These are phyloP conservation scores for Vitis rotundifolia DNA, from an alignment of 164 flowering plant species.

Conservation along the genomic window DNA sequence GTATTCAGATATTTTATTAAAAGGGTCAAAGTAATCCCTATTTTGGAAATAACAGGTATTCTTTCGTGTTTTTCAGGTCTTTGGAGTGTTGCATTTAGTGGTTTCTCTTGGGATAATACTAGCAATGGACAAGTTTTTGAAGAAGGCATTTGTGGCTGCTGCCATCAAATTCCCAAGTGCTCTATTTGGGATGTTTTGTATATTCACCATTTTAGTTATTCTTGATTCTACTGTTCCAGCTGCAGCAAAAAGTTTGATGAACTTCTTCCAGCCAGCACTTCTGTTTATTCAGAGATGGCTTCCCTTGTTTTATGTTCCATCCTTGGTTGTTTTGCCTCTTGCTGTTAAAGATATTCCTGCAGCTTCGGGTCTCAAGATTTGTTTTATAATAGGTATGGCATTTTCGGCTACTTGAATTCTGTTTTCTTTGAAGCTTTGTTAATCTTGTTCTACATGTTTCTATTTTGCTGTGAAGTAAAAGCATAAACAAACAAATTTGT, in stretches of 20 bases:
- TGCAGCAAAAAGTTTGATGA: slow-evolving; percentile 65
- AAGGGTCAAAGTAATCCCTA: too few species aligned
- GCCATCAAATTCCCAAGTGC: slow-evolving; percentile 96
- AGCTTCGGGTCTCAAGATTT: slow-evolving; percentile 85
- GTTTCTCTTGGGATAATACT: slow-evolving; percentile 83
- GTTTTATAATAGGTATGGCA: slow-evolving; percentile 64
- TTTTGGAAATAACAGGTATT: too few species aligned
- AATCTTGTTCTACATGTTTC: neutral
- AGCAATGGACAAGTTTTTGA: slow-evolving; percentile 80
- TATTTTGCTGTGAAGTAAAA: too few species aligned
- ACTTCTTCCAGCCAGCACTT: slow-evolving; percentile 85
- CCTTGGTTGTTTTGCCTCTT: slow-evolving; percentile 86
- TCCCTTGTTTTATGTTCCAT: slow-evolving; percentile 91
- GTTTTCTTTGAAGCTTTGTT: neutral
- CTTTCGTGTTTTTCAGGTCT: slow-evolving; percentile 38
- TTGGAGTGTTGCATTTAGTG: slow-evolving; percentile 62
- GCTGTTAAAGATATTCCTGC: slow-evolving; percentile 90
- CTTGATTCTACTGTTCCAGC: slow-evolving; percentile 65
- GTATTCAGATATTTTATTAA: neutral
- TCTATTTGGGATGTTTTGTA: slow-evolving; percentile 92
- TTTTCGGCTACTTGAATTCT: neutral
- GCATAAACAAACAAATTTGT: too few species aligned
- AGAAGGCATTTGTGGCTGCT: slow-evolving; percentile 71
- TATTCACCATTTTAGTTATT: slow-evolving; percentile 63
- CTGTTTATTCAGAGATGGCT: slow-evolving; percentile 96